These are phyloP conservation scores for Aspergillus mulundensis DNA, from an alignment of 495 filamentous ascomycete species.

Conservation along the genomic window DNA sequence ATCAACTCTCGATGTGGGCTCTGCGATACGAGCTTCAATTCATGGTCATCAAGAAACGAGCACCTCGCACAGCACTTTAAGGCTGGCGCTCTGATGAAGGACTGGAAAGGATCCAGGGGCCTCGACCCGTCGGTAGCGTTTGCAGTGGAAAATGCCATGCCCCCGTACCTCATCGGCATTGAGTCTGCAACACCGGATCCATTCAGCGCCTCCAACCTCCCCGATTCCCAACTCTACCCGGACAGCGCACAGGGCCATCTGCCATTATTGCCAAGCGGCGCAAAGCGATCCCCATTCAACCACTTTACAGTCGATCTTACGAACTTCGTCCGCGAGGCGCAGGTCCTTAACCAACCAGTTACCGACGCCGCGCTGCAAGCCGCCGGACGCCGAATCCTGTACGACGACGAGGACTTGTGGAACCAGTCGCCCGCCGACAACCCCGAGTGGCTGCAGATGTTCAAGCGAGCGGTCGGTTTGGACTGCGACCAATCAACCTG, in stretches of 20 bases:
- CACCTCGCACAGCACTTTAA: conserved; percentile 64
- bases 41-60: conserved; percentile 56
- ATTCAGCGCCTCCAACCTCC: conserved; percentile 2
- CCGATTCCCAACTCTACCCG: not conserved
- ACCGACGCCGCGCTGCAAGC: not conserved
- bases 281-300: not conserved
- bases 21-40: conserved; percentile 54
- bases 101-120: conserved; percentile 67
- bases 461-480: not conserved
- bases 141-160: conserved; percentile 61
- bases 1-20: conserved; percentile 64
- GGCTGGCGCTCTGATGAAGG: conserved; percentile 55
- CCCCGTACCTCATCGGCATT: conserved; percentile 41
- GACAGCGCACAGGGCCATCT: not conserved
- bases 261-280: not conserved
- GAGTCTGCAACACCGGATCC: conserved; percentile 16
- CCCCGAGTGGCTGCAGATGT: not conserved
- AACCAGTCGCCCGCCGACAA: conserved; percentile 1
- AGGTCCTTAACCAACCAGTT: not conserved
- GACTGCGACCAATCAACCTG: not conserved
- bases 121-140: conserved; percentile 58
- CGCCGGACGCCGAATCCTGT: not conserved
- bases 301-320: not conserved
- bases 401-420: not conserved
- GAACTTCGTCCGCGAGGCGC: not conserved